A percentile compares a stretch with the other conserved stretches of the same genome.
Evolutionary conservation across 805 yeast species (phyloP).

Genomic region (Yamadazyma sp.): DNA sequence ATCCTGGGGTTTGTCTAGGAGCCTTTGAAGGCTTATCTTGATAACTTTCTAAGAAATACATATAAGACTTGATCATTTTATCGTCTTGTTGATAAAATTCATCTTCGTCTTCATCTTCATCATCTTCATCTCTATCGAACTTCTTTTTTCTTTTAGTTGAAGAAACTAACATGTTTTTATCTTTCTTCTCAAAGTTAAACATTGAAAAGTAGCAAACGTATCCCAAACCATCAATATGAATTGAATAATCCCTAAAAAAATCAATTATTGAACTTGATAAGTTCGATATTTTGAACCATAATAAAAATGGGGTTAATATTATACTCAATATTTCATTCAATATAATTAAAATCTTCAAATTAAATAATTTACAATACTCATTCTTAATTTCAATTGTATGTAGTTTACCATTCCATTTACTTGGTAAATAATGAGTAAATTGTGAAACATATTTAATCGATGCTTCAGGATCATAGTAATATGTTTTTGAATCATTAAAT

Average conservation of each 20-base stretch:
- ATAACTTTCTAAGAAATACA: conserved; percentile 84
- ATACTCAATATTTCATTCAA: conserved; percentile 79
- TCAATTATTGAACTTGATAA: conserved; percentile 77
- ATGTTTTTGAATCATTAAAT: conserved; percentile 17
- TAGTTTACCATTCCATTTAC: conserved; percentile 77
- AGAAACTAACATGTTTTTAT: conserved; percentile 41
- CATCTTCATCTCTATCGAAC: conserved; percentile 10
- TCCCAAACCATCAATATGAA: conserved; percentile 92
- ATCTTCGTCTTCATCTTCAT: conserved; percentile 8
- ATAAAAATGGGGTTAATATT: conserved; percentile 80
- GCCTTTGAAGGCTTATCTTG: conserved; percentile 25
- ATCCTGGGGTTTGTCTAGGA: too few relatives aligned
- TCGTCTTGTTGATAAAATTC: conserved; percentile 55
- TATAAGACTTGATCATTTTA: conserved; percentile 88
- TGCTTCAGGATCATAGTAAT: conserved; percentile 90
- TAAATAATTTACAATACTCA: conserved; percentile 78
- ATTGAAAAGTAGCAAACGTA: conserved; percentile 92
- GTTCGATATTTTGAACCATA: conserved; percentile 79
- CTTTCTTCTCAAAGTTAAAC: conserved; percentile 73
- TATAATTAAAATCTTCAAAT: conserved; percentile 67
- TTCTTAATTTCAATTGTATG: conserved; percentile 82
- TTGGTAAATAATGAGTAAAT: conserved; percentile 88
- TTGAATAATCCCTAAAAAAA: conserved; percentile 84
- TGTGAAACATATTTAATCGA: conserved; percentile 76
- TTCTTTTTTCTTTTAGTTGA: conserved; percentile 18